phyloP scores from a whole-genome alignment of 2,329 filamentous ascomycete species.

The Pestalotiopsis sp. region DNA sequence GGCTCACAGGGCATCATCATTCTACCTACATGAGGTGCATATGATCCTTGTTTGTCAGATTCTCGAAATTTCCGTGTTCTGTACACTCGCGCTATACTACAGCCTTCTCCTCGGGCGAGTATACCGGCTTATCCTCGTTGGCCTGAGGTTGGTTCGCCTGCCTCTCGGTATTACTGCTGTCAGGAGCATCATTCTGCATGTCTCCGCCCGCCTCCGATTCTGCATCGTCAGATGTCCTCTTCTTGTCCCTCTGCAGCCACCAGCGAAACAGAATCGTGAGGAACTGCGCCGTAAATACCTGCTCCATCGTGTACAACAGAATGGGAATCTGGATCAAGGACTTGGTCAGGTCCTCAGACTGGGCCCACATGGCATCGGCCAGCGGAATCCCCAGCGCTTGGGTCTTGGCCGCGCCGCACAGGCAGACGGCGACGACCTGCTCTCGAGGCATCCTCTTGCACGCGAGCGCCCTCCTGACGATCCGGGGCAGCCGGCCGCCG shows the following conservation, averaged over 20 bases:
- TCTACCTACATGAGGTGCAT: too few relatives aligned
- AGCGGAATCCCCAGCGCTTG: conserved; percentile 71
- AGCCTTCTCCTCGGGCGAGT: not conserved
- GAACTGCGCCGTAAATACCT: conserved; percentile 40
- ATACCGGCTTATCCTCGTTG: not conserved
- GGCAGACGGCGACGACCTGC: conserved; percentile 71
- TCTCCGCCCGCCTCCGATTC: conserved; percentile 17
- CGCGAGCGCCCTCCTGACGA: conserved; percentile 40
- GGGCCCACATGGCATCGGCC: conserved; percentile 67
- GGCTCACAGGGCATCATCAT: too few relatives aligned
- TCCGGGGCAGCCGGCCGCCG: conserved; percentile 26
- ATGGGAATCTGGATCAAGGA: conserved; percentile 66
- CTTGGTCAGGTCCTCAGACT: conserved; percentile 54
- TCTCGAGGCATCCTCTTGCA: conserved; percentile 57
- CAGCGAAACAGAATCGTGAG: conserved; percentile 44
- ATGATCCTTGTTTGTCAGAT: too few relatives aligned
- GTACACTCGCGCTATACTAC: not conserved
- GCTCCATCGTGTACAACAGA: conserved; percentile 63
- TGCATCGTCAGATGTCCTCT: conserved; percentile 26
- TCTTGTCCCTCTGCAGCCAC: conserved; percentile 39
- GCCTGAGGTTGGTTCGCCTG: not conserved
- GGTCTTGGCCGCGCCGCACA: conserved; percentile 75
- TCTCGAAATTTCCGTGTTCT: too few relatives aligned
- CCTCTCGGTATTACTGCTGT: not conserved
- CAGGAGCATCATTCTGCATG: not conserved